phyloP scores from a whole-genome alignment of 2,329 filamentous ascomycete species.

The Tricladium varicosporioides region DNA sequence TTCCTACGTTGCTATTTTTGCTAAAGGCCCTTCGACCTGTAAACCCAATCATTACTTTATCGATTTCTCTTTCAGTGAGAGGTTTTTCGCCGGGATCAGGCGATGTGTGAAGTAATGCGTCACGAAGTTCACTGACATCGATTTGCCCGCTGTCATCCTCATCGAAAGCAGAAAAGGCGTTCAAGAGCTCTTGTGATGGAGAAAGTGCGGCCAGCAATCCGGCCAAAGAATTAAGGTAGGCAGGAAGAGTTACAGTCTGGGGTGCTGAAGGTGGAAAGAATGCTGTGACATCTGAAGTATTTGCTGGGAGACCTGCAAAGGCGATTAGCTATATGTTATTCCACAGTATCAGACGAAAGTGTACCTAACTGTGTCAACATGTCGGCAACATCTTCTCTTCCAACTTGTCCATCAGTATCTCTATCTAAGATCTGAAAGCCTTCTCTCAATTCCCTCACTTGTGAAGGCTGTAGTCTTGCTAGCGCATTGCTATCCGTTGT shows the following conservation, averaged over 20 bases:
- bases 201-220: conserved; percentile 72
- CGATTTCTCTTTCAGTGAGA: conserved; percentile 72
- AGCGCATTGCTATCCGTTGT: conserved; percentile 47
- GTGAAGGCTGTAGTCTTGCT: conserved; percentile 73
- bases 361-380: conserved; percentile 83
- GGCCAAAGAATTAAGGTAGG: conserved; percentile 81
- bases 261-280: conserved; percentile 78
- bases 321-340: not conserved
- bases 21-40: conserved; percentile 80
- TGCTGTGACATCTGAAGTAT: conserved; percentile 64
- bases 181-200: conserved; percentile 74
- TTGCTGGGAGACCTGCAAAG: conserved; percentile 68
- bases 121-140: conserved; percentile 76
- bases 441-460: conserved; percentile 85
- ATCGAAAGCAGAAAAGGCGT: conserved; percentile 93
- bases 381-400: conserved; percentile 78
- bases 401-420: conserved; percentile 81
- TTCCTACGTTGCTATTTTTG: conserved; percentile 47
- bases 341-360: conserved; percentile 8
- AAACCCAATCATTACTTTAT: conserved; percentile 84
- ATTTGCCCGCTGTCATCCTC: conserved; percentile 94
- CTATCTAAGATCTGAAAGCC: conserved; percentile 92
- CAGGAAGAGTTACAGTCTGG: conserved; percentile 76
- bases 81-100: conserved; percentile 67
- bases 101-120: conserved; percentile 78